phyloP scores from a whole-genome alignment of 176 grass and related monocot genomes.

The Avena atlantica region DNA sequence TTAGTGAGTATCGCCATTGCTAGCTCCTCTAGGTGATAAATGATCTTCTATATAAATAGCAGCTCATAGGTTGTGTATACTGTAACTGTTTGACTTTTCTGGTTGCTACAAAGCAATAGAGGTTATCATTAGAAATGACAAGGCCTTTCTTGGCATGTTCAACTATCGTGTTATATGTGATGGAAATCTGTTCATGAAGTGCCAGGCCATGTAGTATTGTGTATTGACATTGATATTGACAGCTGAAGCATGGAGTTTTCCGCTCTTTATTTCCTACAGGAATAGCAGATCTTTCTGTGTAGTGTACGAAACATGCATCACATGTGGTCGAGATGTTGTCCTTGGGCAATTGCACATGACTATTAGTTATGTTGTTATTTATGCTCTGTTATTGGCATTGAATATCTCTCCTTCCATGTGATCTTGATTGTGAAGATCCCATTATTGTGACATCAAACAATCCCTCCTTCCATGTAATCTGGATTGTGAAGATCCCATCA shows the following conservation, averaged over 20 bases:
- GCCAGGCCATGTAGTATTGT: neutral
- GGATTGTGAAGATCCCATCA: neutral
- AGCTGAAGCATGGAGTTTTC: neutral
- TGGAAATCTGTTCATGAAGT: neutral
- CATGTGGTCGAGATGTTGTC: neutral
- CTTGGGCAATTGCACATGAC: neutral
- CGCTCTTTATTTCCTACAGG: neutral
- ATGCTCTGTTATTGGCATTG: neutral
- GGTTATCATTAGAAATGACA: neutral
- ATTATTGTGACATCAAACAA: neutral
- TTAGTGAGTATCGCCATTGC: slow-evolving; percentile 63
- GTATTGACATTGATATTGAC: neutral
- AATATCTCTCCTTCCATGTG: neutral
- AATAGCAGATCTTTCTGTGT: neutral
- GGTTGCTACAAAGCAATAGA: neutral
- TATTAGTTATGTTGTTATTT: neutral
- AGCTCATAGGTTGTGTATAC: slow-evolving; percentile 20
- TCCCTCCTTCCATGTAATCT: neutral
- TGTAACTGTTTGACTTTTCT: slow-evolving; percentile 1
- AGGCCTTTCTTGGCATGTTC: neutral
- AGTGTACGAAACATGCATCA: neutral
- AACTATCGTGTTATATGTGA: slow-evolving; percentile 6
- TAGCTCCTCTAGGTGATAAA: slow-evolving; percentile 54
- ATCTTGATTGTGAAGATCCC: neutral
- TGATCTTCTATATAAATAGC: neutral